Evolutionary conservation across 2,329 filamentous ascomycete genomes (phyloP), one percentile per base, ranked within the genome.

Genomic region (Phialemoniopsis sp.): DNA sequence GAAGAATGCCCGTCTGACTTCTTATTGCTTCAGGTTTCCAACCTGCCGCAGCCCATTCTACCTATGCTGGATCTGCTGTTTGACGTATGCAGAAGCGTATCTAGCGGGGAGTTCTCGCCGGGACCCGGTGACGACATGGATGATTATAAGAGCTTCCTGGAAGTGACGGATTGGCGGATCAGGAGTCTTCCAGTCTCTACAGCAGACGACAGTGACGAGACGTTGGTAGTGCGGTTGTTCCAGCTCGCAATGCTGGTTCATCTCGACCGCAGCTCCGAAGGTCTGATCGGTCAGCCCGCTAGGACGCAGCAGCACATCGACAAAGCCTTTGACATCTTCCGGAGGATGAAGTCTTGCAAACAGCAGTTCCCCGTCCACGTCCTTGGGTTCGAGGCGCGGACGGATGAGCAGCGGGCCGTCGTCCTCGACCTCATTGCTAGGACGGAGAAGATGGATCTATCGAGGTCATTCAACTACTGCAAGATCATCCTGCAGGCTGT

Each of bases 231-330:
- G 26, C 43, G 60, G 36, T 41, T 62, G 0, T 59, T 52, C 39
- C 50, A 50, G 4, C 19, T 60, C 4, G 46, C 57, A 0, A 47
- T 49, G 3, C 36, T 60, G 9, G 38, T 62, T 4, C 64, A 63
- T 32, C 51, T 65, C 3, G 40, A 48, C 13, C 51, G 57, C 6
- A 43, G 44, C 0, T 51, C 50, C 2, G 36, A 47, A 3, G 41
- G 36, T n/a, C 1, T 50, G n/a, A 1, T 47, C 2, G 29, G 37
- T 19, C 33, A 47, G 18, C 9, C 40, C 3, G 5, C 19, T 15
- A 41, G 34, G 15, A 38, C 45, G 13, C 40, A 45, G 9, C 21
- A 46, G 3, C 44, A 48, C 16, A 44, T 58, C 3, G 51, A 56
- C 3, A 40, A 45, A 12, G 58, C 47, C 0, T 62, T 61, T 14